phyloP scores from a whole-genome alignment of 2,329 filamentous ascomycete species.

The Hansfordia pulvinata region DNA sequence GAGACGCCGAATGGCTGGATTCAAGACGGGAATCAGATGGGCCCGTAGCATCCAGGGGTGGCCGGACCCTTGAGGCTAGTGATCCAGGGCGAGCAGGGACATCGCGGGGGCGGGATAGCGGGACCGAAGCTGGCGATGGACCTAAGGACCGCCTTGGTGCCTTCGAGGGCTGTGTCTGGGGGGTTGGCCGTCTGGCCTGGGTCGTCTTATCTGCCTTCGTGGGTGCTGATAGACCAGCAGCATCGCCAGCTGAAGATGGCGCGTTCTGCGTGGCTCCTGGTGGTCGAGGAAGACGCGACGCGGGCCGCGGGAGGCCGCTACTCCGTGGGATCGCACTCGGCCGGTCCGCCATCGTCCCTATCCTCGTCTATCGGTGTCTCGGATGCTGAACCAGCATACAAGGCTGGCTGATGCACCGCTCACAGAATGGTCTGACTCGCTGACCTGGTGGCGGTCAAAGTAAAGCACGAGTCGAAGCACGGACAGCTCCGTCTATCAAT shows the following conservation, averaged over 20 bases:
- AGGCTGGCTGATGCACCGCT: no score
- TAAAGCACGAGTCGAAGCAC: no score
- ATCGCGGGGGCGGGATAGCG: no score
- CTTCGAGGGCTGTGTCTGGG: background rate
- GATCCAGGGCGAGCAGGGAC: no score
- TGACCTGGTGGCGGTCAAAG: no score
- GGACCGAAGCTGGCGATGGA: background rate
- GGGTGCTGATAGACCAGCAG: no score
- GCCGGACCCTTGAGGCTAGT: no score
- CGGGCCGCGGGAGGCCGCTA: conserved; percentile 15
- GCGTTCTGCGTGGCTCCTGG: conserved; percentile 1
- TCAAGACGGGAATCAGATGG: background rate
- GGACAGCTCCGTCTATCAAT: no score
- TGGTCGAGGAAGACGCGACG: conserved; percentile 15
- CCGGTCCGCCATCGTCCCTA: background rate
- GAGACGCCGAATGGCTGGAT: conserved; percentile 31
- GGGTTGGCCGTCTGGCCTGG: background rate
- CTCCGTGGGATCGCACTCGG: conserved; percentile 2
- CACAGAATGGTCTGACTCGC: no score
- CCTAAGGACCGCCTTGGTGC: background rate
- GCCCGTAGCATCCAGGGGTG: background rate
- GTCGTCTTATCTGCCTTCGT: no score
- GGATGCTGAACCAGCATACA: no score
- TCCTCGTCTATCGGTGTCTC: no score
- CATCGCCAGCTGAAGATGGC: background rate